These are phyloP conservation scores for Fusarium coffeatum DNA, from an alignment of 2,329 filamentous ascomycete genomes.

Conservation along the genomic window DNA sequence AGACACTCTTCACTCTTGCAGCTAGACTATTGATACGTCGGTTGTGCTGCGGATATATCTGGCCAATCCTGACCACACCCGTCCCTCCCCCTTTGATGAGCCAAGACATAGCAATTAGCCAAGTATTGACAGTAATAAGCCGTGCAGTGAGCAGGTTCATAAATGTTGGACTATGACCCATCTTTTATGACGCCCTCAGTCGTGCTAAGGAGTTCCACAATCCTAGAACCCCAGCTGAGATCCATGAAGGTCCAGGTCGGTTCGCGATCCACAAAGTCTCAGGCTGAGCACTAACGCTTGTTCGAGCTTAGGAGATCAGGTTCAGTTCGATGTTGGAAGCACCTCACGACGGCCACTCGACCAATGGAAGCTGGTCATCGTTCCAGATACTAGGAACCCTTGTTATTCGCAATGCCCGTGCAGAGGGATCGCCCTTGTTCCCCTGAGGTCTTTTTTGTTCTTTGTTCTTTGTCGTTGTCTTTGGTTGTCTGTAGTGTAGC, in stretches of 20 bases:
- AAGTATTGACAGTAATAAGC: slow-evolving; percentile 21
- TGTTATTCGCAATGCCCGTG: slow-evolving; percentile 13
- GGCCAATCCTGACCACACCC: slow-evolving; percentile 38
- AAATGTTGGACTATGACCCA: neutral
- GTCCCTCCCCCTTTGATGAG: slow-evolving; percentile 31
- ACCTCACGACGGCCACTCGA: slow-evolving; percentile 1
- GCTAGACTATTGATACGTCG: slow-evolving; percentile 21
- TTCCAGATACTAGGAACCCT: slow-evolving; percentile 13
- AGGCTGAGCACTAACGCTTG: slow-evolving; percentile 32
- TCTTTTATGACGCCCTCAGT: slow-evolving; percentile 26
- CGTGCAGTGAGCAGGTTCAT: neutral
- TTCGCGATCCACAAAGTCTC: slow-evolving; percentile 35
- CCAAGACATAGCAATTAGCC: slow-evolving; percentile 11
- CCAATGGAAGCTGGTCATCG: slow-evolving; percentile 19
- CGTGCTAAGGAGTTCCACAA: neutral
- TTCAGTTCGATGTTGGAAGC: slow-evolving; percentile 8
- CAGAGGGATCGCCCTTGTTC: slow-evolving; percentile 16
- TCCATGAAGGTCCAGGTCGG: slow-evolving; percentile 15
- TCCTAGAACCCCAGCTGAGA: neutral
- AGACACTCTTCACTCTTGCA: slow-evolving; percentile 6
- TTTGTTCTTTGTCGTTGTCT: slow-evolving; percentile 1
- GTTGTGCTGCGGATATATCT: slow-evolving; percentile 12
- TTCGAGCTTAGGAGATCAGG: slow-evolving; percentile 10
- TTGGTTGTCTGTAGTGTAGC: slow-evolving; percentile 5
- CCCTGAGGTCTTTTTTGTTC: slow-evolving; percentile 26